Percentiles rank a stretch among this genome's conserved stretches.
Evolutionary conservation across 2,329 filamentous ascomycete genomes (phyloP).

Genomic region (Mycosphaerelloides madeirae): DNA sequence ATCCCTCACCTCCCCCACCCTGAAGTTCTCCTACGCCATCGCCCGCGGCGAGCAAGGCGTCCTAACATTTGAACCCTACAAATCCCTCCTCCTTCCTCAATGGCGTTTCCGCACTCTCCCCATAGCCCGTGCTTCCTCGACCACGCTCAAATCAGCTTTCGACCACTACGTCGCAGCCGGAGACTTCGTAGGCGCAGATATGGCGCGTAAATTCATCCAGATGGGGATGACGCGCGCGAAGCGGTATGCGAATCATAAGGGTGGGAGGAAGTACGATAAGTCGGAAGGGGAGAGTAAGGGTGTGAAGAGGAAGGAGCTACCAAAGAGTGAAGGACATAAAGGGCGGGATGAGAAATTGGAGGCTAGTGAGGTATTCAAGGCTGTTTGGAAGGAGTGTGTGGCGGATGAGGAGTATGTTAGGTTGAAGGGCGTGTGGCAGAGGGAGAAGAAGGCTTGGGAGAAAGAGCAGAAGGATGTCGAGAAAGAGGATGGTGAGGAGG

Average conservation of each 20-base stretch:
- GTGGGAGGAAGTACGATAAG: slow-evolving; percentile 53
- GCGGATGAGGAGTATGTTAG: slow-evolving; percentile 41
- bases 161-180: slow-evolving; percentile 45
- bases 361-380: slow-evolving; percentile 47
- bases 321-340: slow-evolving; percentile 42
- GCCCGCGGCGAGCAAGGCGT: slow-evolving; percentile 58
- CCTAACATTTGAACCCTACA: slow-evolving; percentile 60
- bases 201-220: slow-evolving; percentile 60
- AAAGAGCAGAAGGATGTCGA: slow-evolving; percentile 9
- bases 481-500: slow-evolving; percentile 8
- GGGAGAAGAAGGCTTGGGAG: slow-evolving; percentile 45
- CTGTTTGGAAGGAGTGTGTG: slow-evolving; percentile 47
- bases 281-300: slow-evolving; percentile 19
- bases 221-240: slow-evolving; percentile 61
- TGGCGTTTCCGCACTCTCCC: slow-evolving; percentile 56
- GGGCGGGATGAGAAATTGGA: slow-evolving; percentile 49
- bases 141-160: slow-evolving; percentile 49
- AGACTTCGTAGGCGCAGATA: slow-evolving; percentile 62
- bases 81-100: slow-evolving; percentile 53
- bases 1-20: slow-evolving; percentile 26
- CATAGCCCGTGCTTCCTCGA: slow-evolving; percentile 49
- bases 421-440: slow-evolving; percentile 45
- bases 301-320: slow-evolving; percentile 33
- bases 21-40: slow-evolving; percentile 53
- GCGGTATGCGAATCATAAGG: slow-evolving; percentile 24